Base-by-base conservation (phyloP, 495 filamentous ascomycete species). In the Evansstolkia leycettana region DNA sequence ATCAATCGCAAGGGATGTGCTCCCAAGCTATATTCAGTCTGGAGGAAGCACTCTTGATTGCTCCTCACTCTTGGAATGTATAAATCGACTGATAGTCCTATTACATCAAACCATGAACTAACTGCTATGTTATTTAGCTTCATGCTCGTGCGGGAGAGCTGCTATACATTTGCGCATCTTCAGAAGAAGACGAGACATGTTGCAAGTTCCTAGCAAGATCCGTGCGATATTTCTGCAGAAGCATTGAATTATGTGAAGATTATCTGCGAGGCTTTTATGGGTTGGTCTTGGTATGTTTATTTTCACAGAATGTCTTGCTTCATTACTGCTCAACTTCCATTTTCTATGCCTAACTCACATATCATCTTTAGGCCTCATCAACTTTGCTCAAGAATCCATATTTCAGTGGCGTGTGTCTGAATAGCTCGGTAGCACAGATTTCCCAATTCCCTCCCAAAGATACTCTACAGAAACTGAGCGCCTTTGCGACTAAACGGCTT, bases 41-140 rank as follows among this genome's bases (percentile, higher is more conserved):
- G 25, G 92, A 98, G 50, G 90, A 96, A 53, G 84, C 90, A 27
- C 53, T 98, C 20, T 60, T 96, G 24, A 67, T 93, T 39, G 72
- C 75, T n/a, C 89, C 90, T 7, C 87, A 92, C 64, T 83, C 90
- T 17, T 98, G 92, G 84, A 95, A 85, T 68, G 85, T 90, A 56
- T 46, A 81, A 24, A 46, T 40, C 25, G 9, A 24, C 14, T 15
- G 27, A 14, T 19, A 7, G 28, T 24, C 31, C 31, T 33, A 14
- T 15, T 29, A 53, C 47, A 41, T 29, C 35, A 17, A 43, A 41
- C 12, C n/a, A n/a, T 28, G 26, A 24, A 31, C 17, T 7, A 4
- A 33, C 38, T 46, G 45, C 58, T 47, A 58, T 40, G 38, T 34
- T 18, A 13, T 35, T 23, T 43, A 94, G 79, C 71, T 94, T 37